Evolutionary conservation across 257 asterid species (phyloP).

Genomic region (Galeopsis tetrahit): DNA sequence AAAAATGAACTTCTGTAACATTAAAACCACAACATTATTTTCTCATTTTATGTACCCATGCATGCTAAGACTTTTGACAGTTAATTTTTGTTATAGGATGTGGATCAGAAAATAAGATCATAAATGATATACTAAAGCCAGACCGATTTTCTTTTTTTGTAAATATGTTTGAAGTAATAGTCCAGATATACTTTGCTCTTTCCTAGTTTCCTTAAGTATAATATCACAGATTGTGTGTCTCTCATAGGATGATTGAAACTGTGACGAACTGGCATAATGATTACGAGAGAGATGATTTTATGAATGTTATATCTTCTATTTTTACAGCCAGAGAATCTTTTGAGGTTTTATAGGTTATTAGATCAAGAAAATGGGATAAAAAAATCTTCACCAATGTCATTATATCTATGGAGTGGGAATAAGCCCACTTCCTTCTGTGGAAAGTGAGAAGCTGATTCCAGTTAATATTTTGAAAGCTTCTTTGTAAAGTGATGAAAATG

Average conservation of each 20-base stretch:
- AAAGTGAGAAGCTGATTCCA: background rate
- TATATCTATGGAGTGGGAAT: background rate
- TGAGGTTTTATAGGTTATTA: slow-evolving; percentile 8
- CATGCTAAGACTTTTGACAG: background rate
- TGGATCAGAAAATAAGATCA: slow-evolving; percentile 12
- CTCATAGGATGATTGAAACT: slow-evolving; percentile 1
- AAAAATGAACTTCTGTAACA: slow-evolving; percentile 6
- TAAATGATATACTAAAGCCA: slow-evolving; percentile 4
- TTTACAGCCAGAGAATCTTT: background rate
- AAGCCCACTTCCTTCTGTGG: background rate
- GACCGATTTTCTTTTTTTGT: background rate
- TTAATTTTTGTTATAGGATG: background rate
- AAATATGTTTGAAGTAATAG: background rate
- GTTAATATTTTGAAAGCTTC: slow-evolving; percentile 1
- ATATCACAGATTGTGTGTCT: background rate
- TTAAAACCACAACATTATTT: slow-evolving; percentile 8
- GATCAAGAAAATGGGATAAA: slow-evolving; percentile 7
- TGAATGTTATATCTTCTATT: background rate
- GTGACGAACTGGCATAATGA: background rate
- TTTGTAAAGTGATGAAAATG: background rate
- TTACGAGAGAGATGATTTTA: slow-evolving; percentile 10
- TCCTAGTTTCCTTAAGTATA: slow-evolving; percentile 6
- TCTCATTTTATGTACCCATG: background rate
- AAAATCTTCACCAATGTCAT: background rate
- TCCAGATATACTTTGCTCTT: background rate